These are phyloP conservation scores for Fraxinus xanthoxyloides DNA, from an alignment of 305 asterid species.

Conservation along the genomic window DNA sequence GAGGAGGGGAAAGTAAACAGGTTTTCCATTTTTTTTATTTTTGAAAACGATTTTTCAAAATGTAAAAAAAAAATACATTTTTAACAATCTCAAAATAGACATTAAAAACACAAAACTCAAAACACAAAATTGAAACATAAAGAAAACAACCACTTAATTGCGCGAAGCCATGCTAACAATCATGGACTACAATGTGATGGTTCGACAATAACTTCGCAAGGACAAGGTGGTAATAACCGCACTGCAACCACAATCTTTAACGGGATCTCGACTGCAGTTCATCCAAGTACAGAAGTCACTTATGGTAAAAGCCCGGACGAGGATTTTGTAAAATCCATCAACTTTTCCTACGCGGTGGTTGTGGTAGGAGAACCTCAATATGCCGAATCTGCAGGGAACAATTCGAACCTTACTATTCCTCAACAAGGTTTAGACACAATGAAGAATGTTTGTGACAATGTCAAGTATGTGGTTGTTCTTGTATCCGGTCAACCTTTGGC, in stretches of 20 bases:
- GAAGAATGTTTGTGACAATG: constrained; percentile 32
- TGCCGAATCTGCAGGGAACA: constrained; percentile 48
- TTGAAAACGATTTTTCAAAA: no score
- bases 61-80: no score
- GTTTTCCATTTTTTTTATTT: no score
- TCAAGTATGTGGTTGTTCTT: constrained; percentile 49
- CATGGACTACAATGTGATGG: constrained; percentile 58
- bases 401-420: constrained; percentile 32
- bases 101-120: no score
- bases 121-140: no score
- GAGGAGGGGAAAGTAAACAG: no score
- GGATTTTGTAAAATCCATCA: constrained; percentile 29
- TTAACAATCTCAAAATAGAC: no score
- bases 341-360: constrained; percentile 51
- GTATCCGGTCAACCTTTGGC: constrained; percentile 54
- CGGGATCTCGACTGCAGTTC: constrained; percentile 27
- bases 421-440: constrained; percentile 35
- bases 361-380: constrained; percentile 60
- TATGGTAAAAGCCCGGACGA: constrained; percentile 29
- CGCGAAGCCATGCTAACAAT: constrained; percentile 55
- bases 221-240: constrained; percentile 31
- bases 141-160: constrained; percentile 20
- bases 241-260: constrained; percentile 45
- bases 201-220: constrained; percentile 53
- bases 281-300: constrained; percentile 35